These are phyloP conservation scores for Aspergillus sp. DNA, from an alignment of 2,329 filamentous ascomycete genomes.

Conservation along the genomic window DNA sequence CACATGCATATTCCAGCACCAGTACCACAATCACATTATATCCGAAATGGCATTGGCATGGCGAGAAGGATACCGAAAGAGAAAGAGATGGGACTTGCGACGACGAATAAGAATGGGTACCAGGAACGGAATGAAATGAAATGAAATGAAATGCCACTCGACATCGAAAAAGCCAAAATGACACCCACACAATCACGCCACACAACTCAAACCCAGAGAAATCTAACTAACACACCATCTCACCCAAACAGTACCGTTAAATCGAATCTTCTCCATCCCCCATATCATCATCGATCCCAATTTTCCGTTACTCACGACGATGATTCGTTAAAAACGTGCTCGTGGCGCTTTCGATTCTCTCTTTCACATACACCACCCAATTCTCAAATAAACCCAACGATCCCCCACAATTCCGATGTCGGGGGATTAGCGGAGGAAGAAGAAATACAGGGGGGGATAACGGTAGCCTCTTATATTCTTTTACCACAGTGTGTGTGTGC, in stretches of 20 bases:
- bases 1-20: background rate
- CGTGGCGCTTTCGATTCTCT: background rate
- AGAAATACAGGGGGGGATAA: constrained; percentile 7
- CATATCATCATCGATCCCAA: constrained; percentile 26
- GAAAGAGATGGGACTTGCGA: background rate
- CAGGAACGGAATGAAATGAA: background rate
- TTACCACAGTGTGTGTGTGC: background rate
- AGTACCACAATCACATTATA: background rate
- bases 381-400: too few species aligned
- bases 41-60: background rate
- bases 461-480: constrained; percentile 4
- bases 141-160: background rate
- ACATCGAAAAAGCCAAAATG: background rate
- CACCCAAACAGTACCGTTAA: constrained; percentile 38
- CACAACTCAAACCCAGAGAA: background rate
- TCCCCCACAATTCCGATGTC: too few species aligned
- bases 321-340: constrained; percentile 29
- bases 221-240: constrained; percentile 12
- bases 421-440: too few species aligned
- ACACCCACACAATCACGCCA: background rate
- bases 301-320: constrained; percentile 35
- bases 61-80: background rate
- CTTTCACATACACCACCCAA: too few species aligned
- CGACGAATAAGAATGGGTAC: background rate
- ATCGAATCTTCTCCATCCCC: constrained; percentile 21